Percentiles rank a stretch among this genome's conserved stretches.
Conservation (phyloP, 768 basidiomycete species). For the Mycena latifolia region DNA sequence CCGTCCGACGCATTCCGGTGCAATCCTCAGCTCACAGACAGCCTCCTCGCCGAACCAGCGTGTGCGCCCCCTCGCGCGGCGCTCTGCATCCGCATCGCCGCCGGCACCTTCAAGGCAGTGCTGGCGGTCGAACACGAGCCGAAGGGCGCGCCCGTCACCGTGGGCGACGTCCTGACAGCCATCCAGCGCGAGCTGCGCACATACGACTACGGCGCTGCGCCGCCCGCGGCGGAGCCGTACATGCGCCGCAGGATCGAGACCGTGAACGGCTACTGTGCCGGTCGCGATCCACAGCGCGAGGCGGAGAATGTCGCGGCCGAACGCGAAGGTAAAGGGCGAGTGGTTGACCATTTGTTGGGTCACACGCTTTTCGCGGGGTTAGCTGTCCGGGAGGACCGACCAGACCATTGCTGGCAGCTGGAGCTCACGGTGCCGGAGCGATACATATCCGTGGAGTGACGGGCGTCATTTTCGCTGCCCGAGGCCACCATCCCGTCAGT, state of each 20-base stretch:
- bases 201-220: slow-evolving; percentile 13
- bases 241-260: slow-evolving; percentile 26
- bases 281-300: background rate
- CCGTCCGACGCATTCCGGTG: slow-evolving; percentile 26
- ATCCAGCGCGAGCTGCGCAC: slow-evolving; percentile 21
- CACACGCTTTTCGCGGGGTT: slow-evolving; percentile 24
- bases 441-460: too few relatives aligned
- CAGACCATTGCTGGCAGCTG: slow-evolving; percentile 23
- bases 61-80: slow-evolving; percentile 22
- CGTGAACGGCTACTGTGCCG: slow-evolving; percentile 20
- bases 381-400: background rate
- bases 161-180: slow-evolving; percentile 29
- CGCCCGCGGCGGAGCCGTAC: slow-evolving; percentile 11
- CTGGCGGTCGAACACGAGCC: slow-evolving; percentile 2
- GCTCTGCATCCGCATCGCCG: slow-evolving; percentile 22
- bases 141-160: slow-evolving; percentile 4
- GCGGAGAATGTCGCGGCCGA: slow-evolving; percentile 3
- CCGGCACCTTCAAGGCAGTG: slow-evolving; percentile 3
- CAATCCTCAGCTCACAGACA: slow-evolving; percentile 21
- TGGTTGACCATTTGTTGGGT: slow-evolving; percentile 23
- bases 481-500: too few relatives aligned
- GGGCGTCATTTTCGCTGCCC: too few relatives aligned
- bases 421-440: slow-evolving; percentile 12
- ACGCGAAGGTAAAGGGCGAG: slow-evolving; percentile 4
- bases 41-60: slow-evolving; percentile 20